Conservation (phyloP, 192 early-diverging fungal species). For the Mortierella claussenii region DNA sequence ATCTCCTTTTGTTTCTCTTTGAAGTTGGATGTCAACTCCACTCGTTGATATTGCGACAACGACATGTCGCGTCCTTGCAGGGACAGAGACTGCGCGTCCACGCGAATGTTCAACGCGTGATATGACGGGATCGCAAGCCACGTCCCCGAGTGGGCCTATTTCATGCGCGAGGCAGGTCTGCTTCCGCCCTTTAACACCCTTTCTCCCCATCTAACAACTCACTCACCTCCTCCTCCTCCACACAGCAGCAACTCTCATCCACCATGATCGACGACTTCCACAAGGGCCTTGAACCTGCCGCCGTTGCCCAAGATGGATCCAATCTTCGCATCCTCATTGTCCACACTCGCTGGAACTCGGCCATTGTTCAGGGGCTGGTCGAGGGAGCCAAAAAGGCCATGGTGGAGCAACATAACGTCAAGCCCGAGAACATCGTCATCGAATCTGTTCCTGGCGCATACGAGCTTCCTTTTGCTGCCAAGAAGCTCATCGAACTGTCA, state of each 20-base stretch:
- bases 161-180: too few species aligned
- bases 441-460: constrained; percentile 91
- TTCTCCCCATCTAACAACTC: background rate
- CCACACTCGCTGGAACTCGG: constrained; percentile 94
- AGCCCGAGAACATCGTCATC: constrained; percentile 77
- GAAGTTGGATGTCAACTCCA: too few species aligned
- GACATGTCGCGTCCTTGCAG: too few species aligned
- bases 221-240: background rate
- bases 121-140: too few species aligned
- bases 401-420: constrained; percentile 71
- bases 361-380: constrained; percentile 88
- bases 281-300: constrained; percentile 76
- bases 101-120: too few species aligned
- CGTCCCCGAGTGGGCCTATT: too few species aligned
- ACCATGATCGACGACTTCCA: constrained; percentile 66
- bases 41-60: too few species aligned
- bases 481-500: constrained; percentile 76
- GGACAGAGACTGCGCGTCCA: too few species aligned
- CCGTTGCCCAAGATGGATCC: constrained; percentile 69
- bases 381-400: constrained; percentile 76
- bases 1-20: too few species aligned
- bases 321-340: constrained; percentile 80
- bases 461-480: constrained; percentile 93
- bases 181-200: too few species aligned
- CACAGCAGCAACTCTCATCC: background rate